Evolutionary conservation across 805 yeast genomes (phyloP), one percentile per base, ranked within the genome.

Genomic region (Cyberlindnera americana): DNA sequence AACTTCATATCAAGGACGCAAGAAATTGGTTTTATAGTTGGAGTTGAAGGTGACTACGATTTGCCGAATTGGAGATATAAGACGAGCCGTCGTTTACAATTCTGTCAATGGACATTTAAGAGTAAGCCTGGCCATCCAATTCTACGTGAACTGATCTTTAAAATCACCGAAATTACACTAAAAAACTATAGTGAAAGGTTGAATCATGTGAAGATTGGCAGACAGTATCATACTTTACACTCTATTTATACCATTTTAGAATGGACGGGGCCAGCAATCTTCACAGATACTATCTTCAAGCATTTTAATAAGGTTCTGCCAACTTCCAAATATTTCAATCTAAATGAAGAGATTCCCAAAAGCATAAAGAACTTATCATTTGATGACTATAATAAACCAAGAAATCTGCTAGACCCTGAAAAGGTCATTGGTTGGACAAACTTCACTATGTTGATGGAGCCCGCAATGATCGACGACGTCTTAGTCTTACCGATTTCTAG

Each of bases 81-180:
- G 49, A 63, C 68, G 50, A 67, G 70, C 18, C 64, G 83, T 55
- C 65, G 83, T 50, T 57, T 78, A 31, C 83, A 78, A 53, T 75
- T 78, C 50, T 78, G 80, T 36, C 83, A 78, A 52, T 78, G 81
- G 70, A 70, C 80, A 10, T 64, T 78, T 37, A 79, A 76, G 56
- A 66, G 78, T 24, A 78, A 75, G 50, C 75, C 77, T 4, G 79
- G 81, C n/a, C 83, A 78, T 54, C 83, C 83, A 7, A 62, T 78
- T 12, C 64, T 78, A 39, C 67, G 79, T 41, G 81, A 78, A 47
- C 55, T 76, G 33, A 78, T 78, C 41, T 71, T 78, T 16, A 62
- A 60, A 35, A 78, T 78, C 43, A 73, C 73, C 1, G 74, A 74
- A 42, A 58, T 66, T 6, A 77, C 83, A 0, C 59, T 77, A 36